Base-by-base conservation (phyloP, 2,329 filamentous ascomycete species). In the Aspergillus pseudoglaucus region DNA sequence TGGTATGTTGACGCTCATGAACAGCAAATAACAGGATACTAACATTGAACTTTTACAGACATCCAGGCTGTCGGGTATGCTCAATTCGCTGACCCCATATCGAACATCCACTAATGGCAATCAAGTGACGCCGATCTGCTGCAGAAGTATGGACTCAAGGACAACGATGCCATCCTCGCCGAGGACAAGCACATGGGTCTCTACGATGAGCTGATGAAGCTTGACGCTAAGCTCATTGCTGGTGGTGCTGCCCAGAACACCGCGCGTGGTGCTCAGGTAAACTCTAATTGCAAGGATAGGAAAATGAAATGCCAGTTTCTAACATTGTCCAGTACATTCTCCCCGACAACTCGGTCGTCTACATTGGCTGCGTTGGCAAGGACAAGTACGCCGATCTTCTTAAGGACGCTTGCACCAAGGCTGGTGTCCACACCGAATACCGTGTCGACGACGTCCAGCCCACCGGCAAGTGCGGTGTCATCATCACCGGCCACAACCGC, bases 211-310 rank as follows among this genome's bases (percentile, higher is more conserved):
- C 82, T 97, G 59, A 82, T 96, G 62, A 85, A 93, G 80, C 88
- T 84, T 75, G 83, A 93, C 62, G 91, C 91, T 55, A 94, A 95
- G 75, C 79, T 97, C 68, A 93, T 97, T 66, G 90, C 93, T 47
- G 93, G 93, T 57, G 93, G 93, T 64, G 93, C 93, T 48, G 93
- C 93, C 25, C 93, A 98, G 76, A 98, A 98, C 81, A 94, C 90
- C 46, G 91, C 93, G 59, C 85, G 93, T 65, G 93, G 93, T 59
- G 93, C 91, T 55, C 88, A 93, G 71, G 78, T 80, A 74, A 47
- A 6, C 37, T 8, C 9, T 39, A 39, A 10, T 39, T 12, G 5
- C 17, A 20, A 35, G 10, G 14, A 1, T n/a, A 17, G 8, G 32
- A 3, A 15, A 23, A 45, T 12, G 7, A 22, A 35, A 25, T n/a